Evolutionary conservation across 768 basidiomycete species (phyloP).

Genomic region (Suillus subluteus): DNA sequence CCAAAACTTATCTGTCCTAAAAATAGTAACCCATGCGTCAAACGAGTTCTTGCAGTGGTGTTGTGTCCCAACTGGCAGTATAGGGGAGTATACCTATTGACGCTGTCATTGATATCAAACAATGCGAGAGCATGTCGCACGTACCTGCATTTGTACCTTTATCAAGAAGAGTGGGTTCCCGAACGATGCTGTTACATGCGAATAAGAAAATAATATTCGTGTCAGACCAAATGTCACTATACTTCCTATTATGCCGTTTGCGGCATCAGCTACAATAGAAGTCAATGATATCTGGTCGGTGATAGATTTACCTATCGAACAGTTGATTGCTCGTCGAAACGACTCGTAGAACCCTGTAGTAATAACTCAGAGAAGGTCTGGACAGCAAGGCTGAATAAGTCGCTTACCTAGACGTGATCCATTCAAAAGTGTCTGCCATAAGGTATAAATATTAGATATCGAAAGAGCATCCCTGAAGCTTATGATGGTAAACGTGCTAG

Average conservation of each 20-base stretch:
- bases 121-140: neutral
- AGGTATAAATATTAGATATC: neutral
- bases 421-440: conserved; percentile 79
- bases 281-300: conserved; percentile 73
- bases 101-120: conserved; percentile 6
- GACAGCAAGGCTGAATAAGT: neutral
- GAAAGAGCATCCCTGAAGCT: too few relatives aligned
- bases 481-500: conserved; percentile 79
- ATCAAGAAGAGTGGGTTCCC: conserved; percentile 94
- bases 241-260: conserved; percentile 92
- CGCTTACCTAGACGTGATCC: conserved; percentile 81
- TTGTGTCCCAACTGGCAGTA: conserved; percentile 92
- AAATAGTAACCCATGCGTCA: conserved; percentile 81
- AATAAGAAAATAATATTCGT: neutral
- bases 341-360: conserved; percentile 94
- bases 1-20: conserved; percentile 70
- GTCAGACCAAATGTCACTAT: neutral
- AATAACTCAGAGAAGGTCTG: conserved; percentile 13
- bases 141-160: conserved; percentile 96
- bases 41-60: conserved; percentile 87
- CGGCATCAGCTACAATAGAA: conserved; percentile 84
- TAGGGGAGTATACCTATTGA: conserved; percentile 89
- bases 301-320: conserved; percentile 61
- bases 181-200: conserved; percentile 53
- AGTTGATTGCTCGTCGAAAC: conserved; percentile 73